These are phyloP conservation scores for Rhizoctonia solani DNA, from an alignment of 1,284 basidiomycete species.

Conservation along the genomic window DNA sequence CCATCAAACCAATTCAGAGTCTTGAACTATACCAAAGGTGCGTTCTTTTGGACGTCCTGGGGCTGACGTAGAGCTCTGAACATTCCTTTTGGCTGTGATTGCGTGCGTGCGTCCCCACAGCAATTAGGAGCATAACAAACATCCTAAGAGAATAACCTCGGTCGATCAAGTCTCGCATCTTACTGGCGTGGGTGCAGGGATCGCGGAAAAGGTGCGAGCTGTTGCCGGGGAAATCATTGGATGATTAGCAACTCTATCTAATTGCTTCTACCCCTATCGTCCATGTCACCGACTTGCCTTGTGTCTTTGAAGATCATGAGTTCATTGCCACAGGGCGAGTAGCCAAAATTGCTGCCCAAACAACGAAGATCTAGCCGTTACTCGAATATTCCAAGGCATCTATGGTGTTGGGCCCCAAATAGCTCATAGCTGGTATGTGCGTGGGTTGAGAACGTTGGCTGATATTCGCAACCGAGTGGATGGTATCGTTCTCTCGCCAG, in stretches of 20 bases:
- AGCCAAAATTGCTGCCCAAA: conserved; percentile 61
- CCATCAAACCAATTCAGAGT: conserved; percentile 37
- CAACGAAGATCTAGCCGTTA: conserved; percentile 60
- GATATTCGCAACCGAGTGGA: conserved; percentile 66
- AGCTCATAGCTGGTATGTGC: conserved; percentile 71
- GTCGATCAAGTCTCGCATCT: conserved; percentile 66
- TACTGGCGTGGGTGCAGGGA: conserved; percentile 70
- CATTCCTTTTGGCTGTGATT: background rate
- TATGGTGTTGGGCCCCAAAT: conserved; percentile 78
- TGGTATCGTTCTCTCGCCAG: conserved; percentile 62
- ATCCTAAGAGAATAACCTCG: conserved; percentile 64
- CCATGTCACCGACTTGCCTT: conserved; percentile 17
- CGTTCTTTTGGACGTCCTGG: background rate
- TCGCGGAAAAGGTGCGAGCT: conserved; percentile 68
- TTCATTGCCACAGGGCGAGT: conserved; percentile 71
- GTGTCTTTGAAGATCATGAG: conserved; percentile 64
- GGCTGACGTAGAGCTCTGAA: background rate
- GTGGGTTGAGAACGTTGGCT: conserved; percentile 77
- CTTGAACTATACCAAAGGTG: conserved; percentile 32
- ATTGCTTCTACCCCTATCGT: conserved; percentile 26
- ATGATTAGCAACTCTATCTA: conserved; percentile 10
- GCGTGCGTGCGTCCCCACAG: conserved; percentile 46
- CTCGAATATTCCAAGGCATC: conserved; percentile 69
- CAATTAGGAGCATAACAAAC: conserved; percentile 57
- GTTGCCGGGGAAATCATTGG: background rate